Percentiles rank a stretch among this genome's conserved stretches.
phyloP scores from a whole-genome alignment of 164 flowering plant genomes.

The Paratinospora sagittata region DNA sequence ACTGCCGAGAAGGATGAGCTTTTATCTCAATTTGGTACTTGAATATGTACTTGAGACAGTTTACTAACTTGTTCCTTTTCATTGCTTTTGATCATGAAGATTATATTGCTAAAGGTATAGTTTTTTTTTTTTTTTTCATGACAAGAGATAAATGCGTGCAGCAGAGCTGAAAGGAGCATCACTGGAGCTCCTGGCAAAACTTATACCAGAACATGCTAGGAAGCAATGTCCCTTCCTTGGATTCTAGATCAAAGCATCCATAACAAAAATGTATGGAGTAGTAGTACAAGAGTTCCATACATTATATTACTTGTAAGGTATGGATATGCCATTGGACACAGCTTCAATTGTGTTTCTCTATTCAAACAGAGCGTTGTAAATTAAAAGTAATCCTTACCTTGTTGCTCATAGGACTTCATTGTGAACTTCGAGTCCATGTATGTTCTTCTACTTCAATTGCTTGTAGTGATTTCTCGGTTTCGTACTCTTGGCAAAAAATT shows the following conservation, averaged over 20 bases:
- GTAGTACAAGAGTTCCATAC: slow-evolving; percentile 5
- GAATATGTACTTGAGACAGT: slow-evolving; percentile 81
- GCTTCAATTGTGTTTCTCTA: background rate
- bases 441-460: background rate
- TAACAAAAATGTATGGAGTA: slow-evolving; percentile 2
- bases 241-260: slow-evolving; percentile 16
- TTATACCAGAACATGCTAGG: slow-evolving; percentile 33
- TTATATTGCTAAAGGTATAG: no score
- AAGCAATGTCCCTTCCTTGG: slow-evolving; percentile 35
- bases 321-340: background rate
- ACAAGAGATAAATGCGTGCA: slow-evolving; percentile 4
- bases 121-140: no score
- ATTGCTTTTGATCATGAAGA: no score
- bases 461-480: background rate
- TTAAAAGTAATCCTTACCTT: background rate
- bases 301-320: background rate
- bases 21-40: slow-evolving; percentile 70
- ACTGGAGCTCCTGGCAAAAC: slow-evolving; percentile 26
- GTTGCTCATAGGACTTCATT: background rate
- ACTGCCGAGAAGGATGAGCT: slow-evolving; percentile 74
- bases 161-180: slow-evolving; percentile 36
- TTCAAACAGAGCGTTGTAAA: background rate
- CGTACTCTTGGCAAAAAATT: background rate
- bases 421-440: background rate
- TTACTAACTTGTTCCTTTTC: slow-evolving; percentile 9